Evolutionary conservation across 2,329 filamentous ascomycete species (phyloP).

Genomic region (Diaporthe aspalathi): DNA sequence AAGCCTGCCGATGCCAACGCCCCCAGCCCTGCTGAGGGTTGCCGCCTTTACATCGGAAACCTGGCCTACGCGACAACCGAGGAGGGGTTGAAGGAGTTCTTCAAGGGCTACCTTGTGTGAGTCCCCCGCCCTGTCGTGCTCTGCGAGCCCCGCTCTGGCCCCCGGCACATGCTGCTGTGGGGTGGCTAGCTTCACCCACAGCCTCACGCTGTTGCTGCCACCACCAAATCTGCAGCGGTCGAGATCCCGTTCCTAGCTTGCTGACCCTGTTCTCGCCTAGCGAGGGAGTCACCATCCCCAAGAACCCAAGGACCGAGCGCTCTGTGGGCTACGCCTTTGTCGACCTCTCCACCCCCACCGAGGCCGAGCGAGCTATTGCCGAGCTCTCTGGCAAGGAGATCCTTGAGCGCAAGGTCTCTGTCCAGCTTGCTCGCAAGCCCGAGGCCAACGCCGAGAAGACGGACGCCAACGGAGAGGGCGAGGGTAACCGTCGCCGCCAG

Average conservation of each 20-base stretch:
- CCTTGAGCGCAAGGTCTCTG: constrained; percentile 97
- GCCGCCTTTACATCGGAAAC: constrained; percentile 99
- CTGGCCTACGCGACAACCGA: constrained; percentile 99
- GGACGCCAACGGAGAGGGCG: constrained; percentile 82
- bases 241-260: constrained; percentile 14
- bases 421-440: constrained; percentile 97
- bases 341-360: constrained; percentile 92
- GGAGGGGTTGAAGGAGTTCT: constrained; percentile 99
- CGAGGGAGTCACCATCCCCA: constrained; percentile 98
- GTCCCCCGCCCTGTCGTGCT: constrained; percentile 55
- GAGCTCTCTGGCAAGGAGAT: constrained; percentile 98
- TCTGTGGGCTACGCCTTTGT: constrained; percentile 99
- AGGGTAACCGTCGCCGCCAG: constrained; percentile 72
- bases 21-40: constrained; percentile 97
- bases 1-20: constrained; percentile 81
- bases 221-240: neutral
- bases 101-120: constrained; percentile 99
- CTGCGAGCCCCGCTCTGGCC: neutral
- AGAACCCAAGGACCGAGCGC: constrained; percentile 98
- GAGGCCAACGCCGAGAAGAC: constrained; percentile 83
- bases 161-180: neutral
- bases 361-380: constrained; percentile 94
- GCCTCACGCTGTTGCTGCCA: neutral
- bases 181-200: neutral
- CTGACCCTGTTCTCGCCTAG: constrained; percentile 64